Conservation (phyloP, 805 yeast genomes). For the Cephaloascus fragrans region DNA sequence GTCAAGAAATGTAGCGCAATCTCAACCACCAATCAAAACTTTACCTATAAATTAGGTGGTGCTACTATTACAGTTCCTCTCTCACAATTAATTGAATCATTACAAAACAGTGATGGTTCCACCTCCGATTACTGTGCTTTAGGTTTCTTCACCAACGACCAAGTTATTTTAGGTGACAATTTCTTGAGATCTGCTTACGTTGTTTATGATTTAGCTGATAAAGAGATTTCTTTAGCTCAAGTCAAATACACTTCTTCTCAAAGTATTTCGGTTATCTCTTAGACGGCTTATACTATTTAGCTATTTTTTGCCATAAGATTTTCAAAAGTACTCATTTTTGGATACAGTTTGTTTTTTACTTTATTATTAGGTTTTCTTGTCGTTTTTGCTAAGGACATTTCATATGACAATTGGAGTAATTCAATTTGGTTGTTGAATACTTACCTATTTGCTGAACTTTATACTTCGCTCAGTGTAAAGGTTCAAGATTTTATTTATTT, state of each 20-base stretch:
- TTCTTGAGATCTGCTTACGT: conserved; percentile 55
- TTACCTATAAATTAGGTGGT: neutral
- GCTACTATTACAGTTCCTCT: neutral
- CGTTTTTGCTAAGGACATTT: too few species aligned
- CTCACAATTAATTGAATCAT: neutral
- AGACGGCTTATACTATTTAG: too few species aligned
- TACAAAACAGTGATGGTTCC: neutral
- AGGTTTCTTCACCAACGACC: conserved; percentile 14
- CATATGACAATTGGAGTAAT: too few species aligned
- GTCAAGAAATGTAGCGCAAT: neutral
- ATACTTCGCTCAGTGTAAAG: too few species aligned
- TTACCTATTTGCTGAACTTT: too few species aligned
- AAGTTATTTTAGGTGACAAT: conserved; percentile 50
- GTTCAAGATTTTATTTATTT: too few species aligned
- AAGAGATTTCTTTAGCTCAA: conserved; percentile 48
- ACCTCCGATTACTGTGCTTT: conserved; percentile 12
- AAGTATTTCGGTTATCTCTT: conserved; percentile 11
- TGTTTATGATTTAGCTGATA: conserved; percentile 53
- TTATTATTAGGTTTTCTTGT: too few species aligned
- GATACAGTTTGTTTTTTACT: too few species aligned
- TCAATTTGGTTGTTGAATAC: too few species aligned
- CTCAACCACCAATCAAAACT: neutral
- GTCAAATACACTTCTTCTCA: conserved; percentile 14
- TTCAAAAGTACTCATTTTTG: too few species aligned
- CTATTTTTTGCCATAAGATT: too few species aligned